Percentiles rank a stretch among this genome's conserved stretches.
These are phyloP conservation scores for Hydnomerulius pinastri DNA, from an alignment of 768 basidiomycete genomes.

Conservation along the genomic window DNA sequence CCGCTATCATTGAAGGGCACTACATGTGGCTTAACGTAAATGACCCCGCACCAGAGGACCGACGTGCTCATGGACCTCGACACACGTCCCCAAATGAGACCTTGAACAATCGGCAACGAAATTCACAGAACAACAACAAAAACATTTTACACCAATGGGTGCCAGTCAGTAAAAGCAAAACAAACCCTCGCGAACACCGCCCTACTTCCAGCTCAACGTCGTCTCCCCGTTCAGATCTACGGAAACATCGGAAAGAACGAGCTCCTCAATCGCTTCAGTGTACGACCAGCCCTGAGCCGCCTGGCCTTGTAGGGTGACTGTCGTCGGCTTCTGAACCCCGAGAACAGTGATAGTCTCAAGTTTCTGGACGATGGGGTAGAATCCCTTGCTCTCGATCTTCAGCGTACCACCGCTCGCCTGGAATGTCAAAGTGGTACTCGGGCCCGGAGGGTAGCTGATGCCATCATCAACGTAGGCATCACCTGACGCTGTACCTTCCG, in stretches of 20 bases:
- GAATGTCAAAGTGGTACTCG: slow-evolving; percentile 50
- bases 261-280: slow-evolving; percentile 36
- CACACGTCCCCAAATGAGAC: no score
- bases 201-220: slow-evolving; percentile 37
- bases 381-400: slow-evolving; percentile 35
- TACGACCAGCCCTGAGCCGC: slow-evolving; percentile 42
- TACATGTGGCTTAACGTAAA: no score
- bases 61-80: no score
- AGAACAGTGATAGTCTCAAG: slow-evolving; percentile 59
- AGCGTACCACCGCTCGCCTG: slow-evolving; percentile 37
- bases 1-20: no score
- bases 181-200: neutral
- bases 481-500: slow-evolving; percentile 53
- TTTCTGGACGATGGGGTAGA: slow-evolving; percentile 39
- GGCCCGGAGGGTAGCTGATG: slow-evolving; percentile 57
- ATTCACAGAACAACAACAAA: no score
- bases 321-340: slow-evolving; percentile 48
- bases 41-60: no score
- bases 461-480: slow-evolving; percentile 74
- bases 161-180: neutral
- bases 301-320: slow-evolving; percentile 42
- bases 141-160: neutral
- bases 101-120: no score
- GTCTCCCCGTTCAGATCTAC: slow-evolving; percentile 45
- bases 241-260: slow-evolving; percentile 40